Evolutionary conservation across 371 early-diverging fungal species (phyloP).

Genomic region (Coemansia sp.): DNA sequence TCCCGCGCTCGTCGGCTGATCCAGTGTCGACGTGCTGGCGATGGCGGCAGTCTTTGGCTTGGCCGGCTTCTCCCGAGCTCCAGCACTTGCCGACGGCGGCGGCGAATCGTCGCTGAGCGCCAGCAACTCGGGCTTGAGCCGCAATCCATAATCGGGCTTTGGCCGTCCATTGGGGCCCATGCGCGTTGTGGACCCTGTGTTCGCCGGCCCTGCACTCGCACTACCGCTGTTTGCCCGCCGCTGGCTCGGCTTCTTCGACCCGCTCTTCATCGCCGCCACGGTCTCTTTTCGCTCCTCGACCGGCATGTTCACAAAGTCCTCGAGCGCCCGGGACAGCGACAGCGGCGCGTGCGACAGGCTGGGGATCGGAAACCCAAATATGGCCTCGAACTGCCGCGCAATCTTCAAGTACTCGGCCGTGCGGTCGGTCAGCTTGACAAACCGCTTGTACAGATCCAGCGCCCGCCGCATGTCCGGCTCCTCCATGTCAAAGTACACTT

Average conservation of each 20-base stretch:
- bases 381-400: slow-evolving; percentile 68
- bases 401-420: slow-evolving; percentile 76
- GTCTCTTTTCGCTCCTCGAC: slow-evolving; percentile 34
- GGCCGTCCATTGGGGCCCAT: slow-evolving; percentile 13
- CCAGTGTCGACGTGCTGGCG: slow-evolving; percentile 14
- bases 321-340: slow-evolving; percentile 79
- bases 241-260: slow-evolving; percentile 15
- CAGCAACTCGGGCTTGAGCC: slow-evolving; percentile 43
- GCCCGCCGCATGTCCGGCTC: slow-evolving; percentile 77
- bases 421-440: slow-evolving; percentile 80
- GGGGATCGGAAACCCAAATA: slow-evolving; percentile 78
- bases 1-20: slow-evolving; percentile 1
- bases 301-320: slow-evolving; percentile 74
- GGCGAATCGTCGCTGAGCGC: slow-evolving; percentile 9
- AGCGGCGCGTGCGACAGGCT: slow-evolving; percentile 84
- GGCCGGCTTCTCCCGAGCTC: slow-evolving; percentile 27
- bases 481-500: slow-evolving; percentile 86
- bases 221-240: not conserved
- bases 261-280: slow-evolving; percentile 35
- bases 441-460: slow-evolving; percentile 84
- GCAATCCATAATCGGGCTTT: slow-evolving; percentile 43
- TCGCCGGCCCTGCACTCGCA: not conserved
- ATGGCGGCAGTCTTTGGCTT: slow-evolving; percentile 23
- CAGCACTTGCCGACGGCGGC: slow-evolving; percentile 6
- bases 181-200: not conserved